Evolutionary conservation across 257 asterid species (phyloP).

Genomic region (Anisodus tanguticus): DNA sequence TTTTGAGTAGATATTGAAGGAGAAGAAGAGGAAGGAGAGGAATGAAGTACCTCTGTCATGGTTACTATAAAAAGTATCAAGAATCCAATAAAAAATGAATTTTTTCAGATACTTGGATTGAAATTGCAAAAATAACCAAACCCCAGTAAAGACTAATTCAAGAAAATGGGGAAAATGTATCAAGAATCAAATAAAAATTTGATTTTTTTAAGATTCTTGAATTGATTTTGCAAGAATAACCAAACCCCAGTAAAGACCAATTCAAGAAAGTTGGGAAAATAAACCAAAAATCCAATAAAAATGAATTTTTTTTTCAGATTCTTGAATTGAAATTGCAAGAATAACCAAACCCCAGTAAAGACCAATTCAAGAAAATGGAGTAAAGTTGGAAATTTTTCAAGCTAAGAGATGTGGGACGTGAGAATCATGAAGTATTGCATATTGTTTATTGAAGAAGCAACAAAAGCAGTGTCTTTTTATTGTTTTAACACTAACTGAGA

Average conservation of each 20-base stretch:
- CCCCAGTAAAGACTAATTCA: constrained; percentile 23
- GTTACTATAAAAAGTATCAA: constrained; percentile 28
- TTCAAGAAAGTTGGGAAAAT: constrained; percentile 25
- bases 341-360: not conserved
- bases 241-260: not conserved
- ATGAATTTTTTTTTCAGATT: constrained; percentile 7
- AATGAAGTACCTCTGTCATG: constrained; percentile 96
- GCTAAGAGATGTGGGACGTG: constrained; percentile 66
- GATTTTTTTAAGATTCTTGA: not conserved
- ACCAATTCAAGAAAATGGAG: constrained; percentile 27
- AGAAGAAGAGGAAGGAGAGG: constrained; percentile 81
- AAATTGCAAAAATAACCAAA: not conserved
- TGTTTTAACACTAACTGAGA: not conserved
- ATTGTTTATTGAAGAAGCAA: constrained; percentile 29
- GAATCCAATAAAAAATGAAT: constrained; percentile 34
- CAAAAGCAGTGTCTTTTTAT: constrained; percentile 9
- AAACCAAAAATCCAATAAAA: constrained; percentile 28
- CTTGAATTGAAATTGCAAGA: constrained; percentile 44
- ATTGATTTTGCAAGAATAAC: not conserved
- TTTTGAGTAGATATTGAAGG: constrained; percentile 66
- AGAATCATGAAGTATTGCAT: constrained; percentile 59
- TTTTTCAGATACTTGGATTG: constrained; percentile 24
- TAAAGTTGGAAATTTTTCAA: not conserved
- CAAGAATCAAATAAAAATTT: no score
- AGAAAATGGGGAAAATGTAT: not conserved